phyloP scores from a whole-genome alignment of 176 grass and related monocot genomes.

The Rhynchospora breviuscula region DNA sequence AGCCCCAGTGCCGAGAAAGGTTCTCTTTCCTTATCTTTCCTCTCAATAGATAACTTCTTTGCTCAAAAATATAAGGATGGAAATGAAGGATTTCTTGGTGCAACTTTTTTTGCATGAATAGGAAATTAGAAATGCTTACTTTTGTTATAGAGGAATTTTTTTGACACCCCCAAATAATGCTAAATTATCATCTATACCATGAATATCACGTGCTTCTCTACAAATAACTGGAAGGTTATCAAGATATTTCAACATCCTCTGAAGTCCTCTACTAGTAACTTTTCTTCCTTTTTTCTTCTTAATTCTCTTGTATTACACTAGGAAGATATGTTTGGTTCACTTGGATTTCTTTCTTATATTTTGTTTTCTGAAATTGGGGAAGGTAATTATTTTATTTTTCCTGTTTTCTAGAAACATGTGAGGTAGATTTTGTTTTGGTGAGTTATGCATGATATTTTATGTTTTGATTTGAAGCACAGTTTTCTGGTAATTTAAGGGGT shows the following conservation, averaged over 20 bases:
- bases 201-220: background rate
- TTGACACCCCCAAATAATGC: background rate
- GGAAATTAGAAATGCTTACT: conserved; percentile 9
- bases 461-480: conserved; percentile 9
- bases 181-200: background rate
- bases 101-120: conserved; percentile 10
- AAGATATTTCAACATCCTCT: background rate
- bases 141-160: conserved; percentile 3
- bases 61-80: conserved; percentile 16
- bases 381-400: background rate
- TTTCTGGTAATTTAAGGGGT: background rate
- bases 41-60: background rate
- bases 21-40: conserved; percentile 2
- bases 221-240: background rate
- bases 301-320: background rate
- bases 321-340: background rate
- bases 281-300: background rate
- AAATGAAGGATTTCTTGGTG: conserved; percentile 6
- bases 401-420: background rate
- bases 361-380: background rate
- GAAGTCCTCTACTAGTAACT: background rate
- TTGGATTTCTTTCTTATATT: background rate
- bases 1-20: conserved; percentile 79
- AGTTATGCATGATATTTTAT: conserved; percentile 3
- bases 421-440: background rate